Base-by-base conservation (phyloP, 768 basidiomycete genomes). In the Collybiopsis luxurians region DNA sequence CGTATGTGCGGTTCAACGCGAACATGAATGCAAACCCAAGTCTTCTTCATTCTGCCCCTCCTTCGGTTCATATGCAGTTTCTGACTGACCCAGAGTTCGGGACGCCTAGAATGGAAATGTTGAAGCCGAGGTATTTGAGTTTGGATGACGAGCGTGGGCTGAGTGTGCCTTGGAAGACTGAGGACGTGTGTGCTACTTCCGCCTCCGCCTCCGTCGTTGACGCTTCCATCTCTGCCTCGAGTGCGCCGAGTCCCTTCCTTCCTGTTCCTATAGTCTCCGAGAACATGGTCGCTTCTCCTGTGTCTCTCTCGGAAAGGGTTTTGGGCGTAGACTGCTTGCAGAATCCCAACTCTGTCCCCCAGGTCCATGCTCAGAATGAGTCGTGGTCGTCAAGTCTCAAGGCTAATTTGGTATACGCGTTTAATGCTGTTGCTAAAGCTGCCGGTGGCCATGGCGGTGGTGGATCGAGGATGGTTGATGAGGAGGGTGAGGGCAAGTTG, bases 361-460 rank as follows among this genome's bases (percentile, higher is more conserved):
- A 19, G 40, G 19, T 26, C 40, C 43, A 17, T 40, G 26, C 17
- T 28, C 53, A 43, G 21, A 28, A 24, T n/a, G 74, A 72, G 6
- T 67, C 73, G 23, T 81, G 81, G 81, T 73, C 74, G 10, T 61
- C 69, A 17, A 71, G 74, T 23, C 49, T 82, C 61, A 74, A 66
- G 56, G 74, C 75, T 17, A 77, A 77, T 34, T 64, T 84, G 11
- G 73, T 77, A 51, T 73, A 74, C 53, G 80, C 79, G 4, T 75
- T 84, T 61, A 79, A 77, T 61, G 71, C 76, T 1, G 77, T 84
- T 49, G 75, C 79, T 10, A 54, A 54, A 44, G 53, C 42, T 24
- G 40, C 53, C 1, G 53, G 40, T n/a, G n/a, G n/a, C n/a, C n/a
- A n/a, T n/a, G n/a, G n/a, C n/a, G n/a, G n/a, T n/a, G n/a, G n/a